phyloP scores from a whole-genome alignment of 2,329 filamentous ascomycete species.

The Penicillium sp. region DNA sequence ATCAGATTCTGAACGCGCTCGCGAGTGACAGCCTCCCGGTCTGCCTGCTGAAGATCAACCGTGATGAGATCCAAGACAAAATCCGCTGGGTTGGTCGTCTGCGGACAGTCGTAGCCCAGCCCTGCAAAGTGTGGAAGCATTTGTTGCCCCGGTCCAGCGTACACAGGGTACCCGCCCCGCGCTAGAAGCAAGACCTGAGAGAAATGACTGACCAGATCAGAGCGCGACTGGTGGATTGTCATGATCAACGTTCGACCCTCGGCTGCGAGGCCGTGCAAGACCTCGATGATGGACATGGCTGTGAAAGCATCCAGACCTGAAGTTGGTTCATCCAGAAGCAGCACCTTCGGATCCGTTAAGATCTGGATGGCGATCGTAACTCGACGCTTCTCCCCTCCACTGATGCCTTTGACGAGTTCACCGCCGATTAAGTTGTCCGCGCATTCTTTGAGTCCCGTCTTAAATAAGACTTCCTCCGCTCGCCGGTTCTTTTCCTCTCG shows the following conservation, averaged over 20 bases:
- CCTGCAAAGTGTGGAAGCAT: constrained; percentile 66
- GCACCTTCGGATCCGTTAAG: constrained; percentile 69
- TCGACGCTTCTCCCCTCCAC: constrained; percentile 74
- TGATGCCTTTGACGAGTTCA: constrained; percentile 73
- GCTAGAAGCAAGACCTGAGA: constrained; percentile 70
- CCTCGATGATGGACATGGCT: constrained; percentile 72
- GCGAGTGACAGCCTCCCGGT: constrained; percentile 62
- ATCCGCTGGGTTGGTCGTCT: constrained; percentile 72
- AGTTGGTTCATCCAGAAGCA: constrained; percentile 74
- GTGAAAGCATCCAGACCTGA: constrained; percentile 77
- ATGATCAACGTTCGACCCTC: constrained; percentile 73
- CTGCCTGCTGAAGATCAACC: constrained; percentile 67
- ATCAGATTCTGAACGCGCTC: constrained; percentile 63
- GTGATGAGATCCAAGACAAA: constrained; percentile 77
- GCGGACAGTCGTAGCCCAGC: constrained; percentile 64
- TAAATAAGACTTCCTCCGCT: constrained; percentile 70
- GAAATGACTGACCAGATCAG: constrained; percentile 69
- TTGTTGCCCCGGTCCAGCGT: constrained; percentile 60
- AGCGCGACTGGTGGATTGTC: constrained; percentile 77
- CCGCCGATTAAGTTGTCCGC: constrained; percentile 72
- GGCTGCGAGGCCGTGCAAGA: constrained; percentile 66
- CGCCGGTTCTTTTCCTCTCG: constrained; percentile 64
- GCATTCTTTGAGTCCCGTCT: constrained; percentile 76
- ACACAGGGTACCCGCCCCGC: constrained; percentile 66
- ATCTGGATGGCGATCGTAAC: constrained; percentile 78